A percentile compares a stretch with the other conserved stretches of the same genome.
phyloP scores from a whole-genome alignment of 2,329 filamentous ascomycete species.

The Aureobasidium sp. region DNA sequence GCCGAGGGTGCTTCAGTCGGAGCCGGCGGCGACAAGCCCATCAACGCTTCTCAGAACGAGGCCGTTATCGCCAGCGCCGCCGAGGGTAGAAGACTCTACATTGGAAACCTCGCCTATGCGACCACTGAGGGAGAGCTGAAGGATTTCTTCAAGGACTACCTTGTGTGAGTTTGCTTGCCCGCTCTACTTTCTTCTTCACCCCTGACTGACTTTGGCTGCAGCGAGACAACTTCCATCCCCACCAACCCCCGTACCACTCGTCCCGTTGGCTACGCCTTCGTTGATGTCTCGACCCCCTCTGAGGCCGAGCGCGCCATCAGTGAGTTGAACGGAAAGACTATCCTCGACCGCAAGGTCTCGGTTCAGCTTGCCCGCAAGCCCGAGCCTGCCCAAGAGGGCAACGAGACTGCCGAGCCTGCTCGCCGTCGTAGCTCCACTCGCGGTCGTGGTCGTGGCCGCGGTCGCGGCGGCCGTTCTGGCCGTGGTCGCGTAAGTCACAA shows the following conservation, averaged over 20 bases:
- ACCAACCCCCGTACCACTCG: constrained; percentile 99
- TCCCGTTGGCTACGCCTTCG: constrained; percentile 97
- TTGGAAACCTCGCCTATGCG: constrained; percentile 99
- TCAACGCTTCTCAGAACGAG: constrained; percentile 69
- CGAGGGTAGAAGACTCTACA: constrained; percentile 98
- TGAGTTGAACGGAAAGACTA: constrained; percentile 94
- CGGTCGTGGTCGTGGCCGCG: constrained; percentile 48
- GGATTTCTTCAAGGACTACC: constrained; percentile 99
- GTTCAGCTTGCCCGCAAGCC: constrained; percentile 98
- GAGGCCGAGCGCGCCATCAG: constrained; percentile 94
- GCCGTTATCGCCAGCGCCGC: constrained; percentile 94
- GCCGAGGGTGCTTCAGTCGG: constrained; percentile 46
- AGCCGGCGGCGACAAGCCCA: constrained; percentile 51
- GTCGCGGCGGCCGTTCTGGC: constrained; percentile 51
- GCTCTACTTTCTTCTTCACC: not conserved
- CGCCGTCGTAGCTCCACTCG: constrained; percentile 47
- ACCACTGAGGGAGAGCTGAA: constrained; percentile 99
- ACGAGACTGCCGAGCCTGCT: constrained; percentile 62
- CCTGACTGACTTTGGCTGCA: constrained; percentile 33
- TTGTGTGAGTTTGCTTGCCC: constrained; percentile 68
- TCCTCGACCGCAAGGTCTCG: constrained; percentile 97
- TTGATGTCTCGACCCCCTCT: constrained; percentile 87
- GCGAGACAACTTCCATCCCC: constrained; percentile 97
- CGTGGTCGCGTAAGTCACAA: constrained; percentile 54
- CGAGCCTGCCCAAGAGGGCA: constrained; percentile 73